These are phyloP conservation scores for Neoscytalidium dimidiatum DNA, from an alignment of 2,329 filamentous ascomycete species.

Conservation along the genomic window DNA sequence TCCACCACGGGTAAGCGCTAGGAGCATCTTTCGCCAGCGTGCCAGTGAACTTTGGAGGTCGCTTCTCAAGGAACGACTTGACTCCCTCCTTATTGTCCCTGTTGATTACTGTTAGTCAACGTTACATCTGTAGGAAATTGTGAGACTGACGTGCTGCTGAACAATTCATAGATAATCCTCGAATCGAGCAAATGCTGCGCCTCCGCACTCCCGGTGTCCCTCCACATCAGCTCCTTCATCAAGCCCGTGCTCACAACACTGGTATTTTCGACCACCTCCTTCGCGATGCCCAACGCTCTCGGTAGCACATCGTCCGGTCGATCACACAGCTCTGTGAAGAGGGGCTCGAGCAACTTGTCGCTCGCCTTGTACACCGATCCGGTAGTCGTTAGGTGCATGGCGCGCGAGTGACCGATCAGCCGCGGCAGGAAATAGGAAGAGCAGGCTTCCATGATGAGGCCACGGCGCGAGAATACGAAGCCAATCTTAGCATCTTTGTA, in stretches of 20 bases:
- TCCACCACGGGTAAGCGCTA: constrained; percentile 68
- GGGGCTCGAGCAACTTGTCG: constrained; percentile 55
- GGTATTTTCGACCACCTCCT: constrained; percentile 67
- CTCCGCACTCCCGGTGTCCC: constrained; percentile 62
- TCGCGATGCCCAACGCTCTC: constrained; percentile 66
- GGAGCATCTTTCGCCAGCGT: constrained; percentile 63
- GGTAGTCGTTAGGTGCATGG: constrained; percentile 67
- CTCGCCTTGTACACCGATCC: constrained; percentile 59
- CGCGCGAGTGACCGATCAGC: constrained; percentile 65
- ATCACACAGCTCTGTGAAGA: constrained; percentile 68
- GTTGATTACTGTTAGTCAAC: constrained; percentile 18
- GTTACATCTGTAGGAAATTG: not conserved
- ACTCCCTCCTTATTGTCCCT: constrained; percentile 70
- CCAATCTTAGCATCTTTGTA: constrained; percentile 66
- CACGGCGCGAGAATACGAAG: constrained; percentile 72
- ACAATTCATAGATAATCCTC: constrained; percentile 62
- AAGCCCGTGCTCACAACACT: constrained; percentile 64
- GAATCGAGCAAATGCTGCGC: constrained; percentile 71
- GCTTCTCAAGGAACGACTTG: constrained; percentile 69
- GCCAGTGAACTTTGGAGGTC: constrained; percentile 62
- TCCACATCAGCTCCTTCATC: constrained; percentile 73
- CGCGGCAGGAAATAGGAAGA: constrained; percentile 72
- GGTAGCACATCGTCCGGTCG: constrained; percentile 62
- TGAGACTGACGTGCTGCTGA: constrained; percentile 47
- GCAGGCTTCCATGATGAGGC: constrained; percentile 72